Evolutionary conservation across 2,329 filamentous ascomycete genomes (phyloP).

Genomic region (Cytospora mali): DNA sequence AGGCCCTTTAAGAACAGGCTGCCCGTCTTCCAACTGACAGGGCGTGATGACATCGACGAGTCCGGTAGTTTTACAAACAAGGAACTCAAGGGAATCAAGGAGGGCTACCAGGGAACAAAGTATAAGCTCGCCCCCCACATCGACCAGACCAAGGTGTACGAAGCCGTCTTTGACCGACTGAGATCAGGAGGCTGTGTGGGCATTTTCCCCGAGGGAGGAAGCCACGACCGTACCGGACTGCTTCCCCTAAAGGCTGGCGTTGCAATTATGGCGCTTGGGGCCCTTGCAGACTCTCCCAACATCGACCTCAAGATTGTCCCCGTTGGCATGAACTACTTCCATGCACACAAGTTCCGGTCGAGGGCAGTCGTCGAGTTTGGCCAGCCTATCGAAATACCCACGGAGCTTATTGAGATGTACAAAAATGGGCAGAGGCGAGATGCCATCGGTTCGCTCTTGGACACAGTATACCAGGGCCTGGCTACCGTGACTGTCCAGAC

Average conservation of each 20-base stretch:
- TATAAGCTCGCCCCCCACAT: constrained; percentile 92
- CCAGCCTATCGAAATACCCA: constrained; percentile 80
- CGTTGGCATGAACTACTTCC: constrained; percentile 99
- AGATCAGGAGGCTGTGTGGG: constrained; percentile 85
- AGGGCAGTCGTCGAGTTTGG: constrained; percentile 96
- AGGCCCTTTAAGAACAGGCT: constrained; percentile 80
- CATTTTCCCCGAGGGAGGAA: constrained; percentile 96
- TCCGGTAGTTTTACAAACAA: constrained; percentile 65
- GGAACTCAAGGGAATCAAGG: constrained; percentile 54
- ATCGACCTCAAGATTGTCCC: constrained; percentile 94
- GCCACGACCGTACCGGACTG: constrained; percentile 89
- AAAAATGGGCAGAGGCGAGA: constrained; percentile 80
- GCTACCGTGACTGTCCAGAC: constrained; percentile 88
- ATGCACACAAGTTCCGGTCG: constrained; percentile 97
- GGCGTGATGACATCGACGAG: constrained; percentile 70
- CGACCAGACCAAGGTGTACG: constrained; percentile 90
- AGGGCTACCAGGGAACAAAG: constrained; percentile 73
- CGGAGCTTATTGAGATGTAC: constrained; percentile 83
- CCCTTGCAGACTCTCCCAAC: constrained; percentile 80
- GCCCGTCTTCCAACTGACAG: constrained; percentile 79
- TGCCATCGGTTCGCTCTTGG: constrained; percentile 81
- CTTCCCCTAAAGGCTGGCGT: constrained; percentile 94
- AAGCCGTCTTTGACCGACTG: constrained; percentile 85
- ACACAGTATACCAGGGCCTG: constrained; percentile 83
- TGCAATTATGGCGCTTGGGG: constrained; percentile 95